Percentiles rank a stretch among this genome's conserved stretches.
Evolutionary conservation across 1,284 basidiomycete genomes (phyloP).

Genomic region (Amylostereum chailletii): DNA sequence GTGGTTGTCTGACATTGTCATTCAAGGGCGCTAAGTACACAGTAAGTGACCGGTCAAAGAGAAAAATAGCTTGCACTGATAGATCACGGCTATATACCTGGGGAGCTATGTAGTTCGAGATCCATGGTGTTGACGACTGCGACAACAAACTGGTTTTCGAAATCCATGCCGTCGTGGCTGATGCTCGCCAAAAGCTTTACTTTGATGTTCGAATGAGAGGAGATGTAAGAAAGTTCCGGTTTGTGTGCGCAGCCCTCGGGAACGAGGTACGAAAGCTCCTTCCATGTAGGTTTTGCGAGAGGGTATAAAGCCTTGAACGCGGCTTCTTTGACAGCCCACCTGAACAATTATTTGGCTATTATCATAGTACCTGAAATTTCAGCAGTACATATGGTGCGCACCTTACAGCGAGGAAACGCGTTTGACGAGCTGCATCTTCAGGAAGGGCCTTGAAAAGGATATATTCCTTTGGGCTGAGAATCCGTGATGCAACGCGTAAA

Average conservation of each 20-base stretch:
- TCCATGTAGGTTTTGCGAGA: constrained; percentile 58
- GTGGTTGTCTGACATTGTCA: too few species aligned
- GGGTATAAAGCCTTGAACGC: constrained; percentile 85
- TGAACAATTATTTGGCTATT: constrained; percentile 20
- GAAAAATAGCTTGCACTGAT: too few species aligned
- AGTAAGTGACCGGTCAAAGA: too few species aligned
- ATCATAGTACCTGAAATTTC: neutral
- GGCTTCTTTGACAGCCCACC: constrained; percentile 85
- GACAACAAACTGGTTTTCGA: constrained; percentile 17
- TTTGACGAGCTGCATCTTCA: constrained; percentile 10
- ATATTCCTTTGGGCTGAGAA: constrained; percentile 53
- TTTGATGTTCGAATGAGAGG: constrained; percentile 11
- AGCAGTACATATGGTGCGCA: constrained; percentile 22
- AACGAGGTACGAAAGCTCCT: constrained; percentile 54
- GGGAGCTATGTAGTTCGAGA: too few species aligned
- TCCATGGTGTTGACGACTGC: too few species aligned
- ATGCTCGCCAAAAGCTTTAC: constrained; percentile 56
- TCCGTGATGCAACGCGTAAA: constrained; percentile 44
- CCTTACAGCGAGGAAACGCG: constrained; percentile 59
- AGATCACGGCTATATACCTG: too few species aligned
- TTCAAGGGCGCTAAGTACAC: too few species aligned
- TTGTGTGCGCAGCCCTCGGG: constrained; percentile 30
- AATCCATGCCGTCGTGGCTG: constrained; percentile 82
- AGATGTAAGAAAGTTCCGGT: constrained; percentile 33
- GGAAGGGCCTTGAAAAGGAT: constrained; percentile 31